Base-by-base conservation (phyloP, 2,329 filamentous ascomycete species). In the Claviceps humidiphila region DNA sequence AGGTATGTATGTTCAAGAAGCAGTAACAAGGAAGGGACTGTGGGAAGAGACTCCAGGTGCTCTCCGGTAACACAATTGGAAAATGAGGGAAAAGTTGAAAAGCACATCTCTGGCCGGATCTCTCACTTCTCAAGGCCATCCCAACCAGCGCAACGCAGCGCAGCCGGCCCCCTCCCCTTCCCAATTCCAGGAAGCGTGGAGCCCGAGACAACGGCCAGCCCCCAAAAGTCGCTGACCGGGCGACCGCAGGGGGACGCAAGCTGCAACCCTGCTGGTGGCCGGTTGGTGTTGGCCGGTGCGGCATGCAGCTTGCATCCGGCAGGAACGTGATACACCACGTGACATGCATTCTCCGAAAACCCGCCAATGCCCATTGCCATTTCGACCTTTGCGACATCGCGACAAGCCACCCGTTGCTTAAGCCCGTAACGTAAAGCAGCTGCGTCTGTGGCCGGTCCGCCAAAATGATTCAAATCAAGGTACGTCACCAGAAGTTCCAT, bases 391-490 rank as follows among this genome's bases (percentile, higher is more conserved):
- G 30, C 30, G 30, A 34, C 30, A 34, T 34, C 30, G 30, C 9
- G 30, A 34, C 30, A 40, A 40, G 14, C 39, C 39, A 16, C 5
- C 39, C 38, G 16, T 40, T 17, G n/a, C n/a, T 7, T 14, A 17
- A 40, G 39, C 39, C 39, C 16, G 39, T 40, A n/a, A 40, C 40
- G 20, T 22, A 6, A 42, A 52, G 59, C 55, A 56, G 50, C 50
- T 57, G 56, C 53, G 41, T 5, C 30, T 30, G 16, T 24, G 40
- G 30, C 47, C 30, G 20, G 26, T 22, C 13, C 24, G 59, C 54
- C 78, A 84, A 71, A 61, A 97, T 95, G 88, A 94, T 95, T 72
- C 89, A 93, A 80, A 72, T 93, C 77, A 91, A 91, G 83, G 87
- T 83, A 59, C 22, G 40, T 4, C 14, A 9, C 5, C 7, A 16